These are phyloP conservation scores for Russula dissimulans DNA, from an alignment of 768 basidiomycete genomes.

Conservation along the genomic window DNA sequence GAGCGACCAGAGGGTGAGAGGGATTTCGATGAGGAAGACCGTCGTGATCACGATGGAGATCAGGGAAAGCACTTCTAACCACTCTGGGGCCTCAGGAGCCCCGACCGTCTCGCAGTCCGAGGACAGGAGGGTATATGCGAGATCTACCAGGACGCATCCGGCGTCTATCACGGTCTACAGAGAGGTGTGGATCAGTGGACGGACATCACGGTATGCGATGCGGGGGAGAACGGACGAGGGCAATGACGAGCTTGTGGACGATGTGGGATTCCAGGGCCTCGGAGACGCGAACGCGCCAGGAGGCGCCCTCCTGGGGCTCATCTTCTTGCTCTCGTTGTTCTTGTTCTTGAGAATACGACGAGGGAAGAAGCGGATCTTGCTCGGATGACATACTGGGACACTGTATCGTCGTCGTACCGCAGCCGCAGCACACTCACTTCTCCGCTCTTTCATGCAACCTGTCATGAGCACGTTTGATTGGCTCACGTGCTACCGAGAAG, in stretches of 20 bases:
- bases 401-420: not conserved
- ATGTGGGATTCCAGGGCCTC: slow-evolving; percentile 10
- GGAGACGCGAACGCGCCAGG: slow-evolving; percentile 7
- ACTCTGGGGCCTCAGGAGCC: slow-evolving; percentile 39
- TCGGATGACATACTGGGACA: slow-evolving; percentile 18
- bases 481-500: too few species aligned
- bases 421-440: too few species aligned
- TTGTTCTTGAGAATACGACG: not conserved
- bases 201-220: not conserved
- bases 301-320: not conserved
- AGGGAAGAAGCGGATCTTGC: slow-evolving; percentile 23
- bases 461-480: too few species aligned
- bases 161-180: slow-evolving; percentile 55
- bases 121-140: slow-evolving; percentile 57
- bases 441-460: too few species aligned
- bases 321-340: not conserved
- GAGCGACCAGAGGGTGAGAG: slow-evolving; percentile 56
- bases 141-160: slow-evolving; percentile 60
- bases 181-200: not conserved
- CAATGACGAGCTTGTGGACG: slow-evolving; percentile 19
- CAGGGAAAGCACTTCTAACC: slow-evolving; percentile 54
- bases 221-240: slow-evolving; percentile 3
- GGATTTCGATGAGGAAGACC: slow-evolving; percentile 72
- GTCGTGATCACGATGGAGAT: slow-evolving; percentile 61
- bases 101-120: slow-evolving; percentile 38